Evolutionary conservation across 495 filamentous ascomycete genomes (phyloP).

Genomic region (Penicillium canescens): DNA sequence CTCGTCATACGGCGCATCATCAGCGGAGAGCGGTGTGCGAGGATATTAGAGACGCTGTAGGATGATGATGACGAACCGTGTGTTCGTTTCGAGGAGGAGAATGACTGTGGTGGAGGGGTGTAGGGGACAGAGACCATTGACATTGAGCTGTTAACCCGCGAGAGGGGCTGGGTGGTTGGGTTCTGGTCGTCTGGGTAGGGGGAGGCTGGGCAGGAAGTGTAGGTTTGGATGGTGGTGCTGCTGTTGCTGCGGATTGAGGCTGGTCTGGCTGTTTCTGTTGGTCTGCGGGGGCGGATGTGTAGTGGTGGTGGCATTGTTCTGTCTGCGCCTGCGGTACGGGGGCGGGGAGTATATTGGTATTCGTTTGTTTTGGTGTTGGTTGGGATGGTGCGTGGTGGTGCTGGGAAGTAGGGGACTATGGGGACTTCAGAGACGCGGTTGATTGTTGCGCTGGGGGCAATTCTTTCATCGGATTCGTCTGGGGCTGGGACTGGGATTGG

Average conservation of each 20-base stretch:
- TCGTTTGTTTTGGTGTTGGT: neutral
- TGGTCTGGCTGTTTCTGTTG: conserved; percentile 22
- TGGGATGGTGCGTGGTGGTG: conserved; percentile 11
- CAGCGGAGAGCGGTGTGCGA: conserved; percentile 23
- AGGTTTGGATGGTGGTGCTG: conserved; percentile 26
- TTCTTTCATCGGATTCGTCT: neutral
- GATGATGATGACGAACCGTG: conserved; percentile 19
- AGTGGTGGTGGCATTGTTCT: conserved; percentile 14
- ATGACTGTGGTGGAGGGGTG: conserved; percentile 13
- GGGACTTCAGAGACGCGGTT: conserved; percentile 30
- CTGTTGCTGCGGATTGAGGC: conserved; percentile 32
- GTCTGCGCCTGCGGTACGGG: conserved; percentile 29
- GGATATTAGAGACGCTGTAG: conserved; percentile 28
- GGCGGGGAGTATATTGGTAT: conserved; percentile 5
- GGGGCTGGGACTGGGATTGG: neutral
- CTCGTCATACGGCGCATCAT: conserved; percentile 31
- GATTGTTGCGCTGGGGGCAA: conserved; percentile 19
- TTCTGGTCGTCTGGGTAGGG: conserved; percentile 17
- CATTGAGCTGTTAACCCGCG: conserved; percentile 22
- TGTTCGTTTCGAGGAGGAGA: conserved; percentile 20
- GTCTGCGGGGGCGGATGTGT: conserved; percentile 8
- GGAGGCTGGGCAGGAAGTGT: conserved; percentile 18
- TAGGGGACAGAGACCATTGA: conserved; percentile 22
- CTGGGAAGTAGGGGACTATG: conserved; percentile 21
- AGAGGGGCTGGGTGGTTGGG: conserved; percentile 11